Base-by-base conservation (phyloP, 2,329 filamentous ascomycete species). In the Grosmannia serpens region DNA sequence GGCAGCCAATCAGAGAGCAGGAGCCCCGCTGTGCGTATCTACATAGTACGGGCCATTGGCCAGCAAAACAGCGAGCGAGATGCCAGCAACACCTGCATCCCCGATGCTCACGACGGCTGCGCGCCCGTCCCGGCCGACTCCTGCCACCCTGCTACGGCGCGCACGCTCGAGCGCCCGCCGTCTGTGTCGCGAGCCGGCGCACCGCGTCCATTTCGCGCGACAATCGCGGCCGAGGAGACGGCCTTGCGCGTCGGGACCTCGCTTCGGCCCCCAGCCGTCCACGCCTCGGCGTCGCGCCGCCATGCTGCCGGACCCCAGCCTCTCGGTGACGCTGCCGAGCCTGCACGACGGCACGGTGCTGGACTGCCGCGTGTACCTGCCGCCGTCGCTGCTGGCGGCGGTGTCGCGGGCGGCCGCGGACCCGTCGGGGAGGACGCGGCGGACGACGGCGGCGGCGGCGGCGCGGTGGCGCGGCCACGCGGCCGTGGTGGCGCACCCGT, bases 291-390 rank as follows among this genome's bases (percentile, higher is more conserved):
- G 31, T 33, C 6, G 10, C 31, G 31, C 29, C 51, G 29, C 26
- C 10, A 49, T 41, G 47, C 49, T 59, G 4, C 41, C 58, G 7
- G 58, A 59, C 11, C 47, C 58, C 1, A 59, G 76, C 51, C 67
- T 86, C 62, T 82, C 80, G 66, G 88, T 96, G 69, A 87, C 84
- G 26, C 84, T 97, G 59, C 91, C 91, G 35, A 96, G 91, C 59
- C 73, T 96, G 56, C 81, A 95, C 71, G 91, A 96, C 71, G 82
- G 85, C 60, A 82, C 79, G 13, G 74, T 78, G 13, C 82, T 99
- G 58, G 82, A 91, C 65, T 95, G 91, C 68, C 88, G 92, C 59
- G 73, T 97, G 60, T 95, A 94, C 70, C 86, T 94, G 65, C 86
- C 87, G 1, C 64, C 68, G 1, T 77, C 76, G 35, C 68, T 80